Evolutionary conservation across 1,139 yeast genomes (phyloP).

Genomic region (Kazachstania sp.): DNA sequence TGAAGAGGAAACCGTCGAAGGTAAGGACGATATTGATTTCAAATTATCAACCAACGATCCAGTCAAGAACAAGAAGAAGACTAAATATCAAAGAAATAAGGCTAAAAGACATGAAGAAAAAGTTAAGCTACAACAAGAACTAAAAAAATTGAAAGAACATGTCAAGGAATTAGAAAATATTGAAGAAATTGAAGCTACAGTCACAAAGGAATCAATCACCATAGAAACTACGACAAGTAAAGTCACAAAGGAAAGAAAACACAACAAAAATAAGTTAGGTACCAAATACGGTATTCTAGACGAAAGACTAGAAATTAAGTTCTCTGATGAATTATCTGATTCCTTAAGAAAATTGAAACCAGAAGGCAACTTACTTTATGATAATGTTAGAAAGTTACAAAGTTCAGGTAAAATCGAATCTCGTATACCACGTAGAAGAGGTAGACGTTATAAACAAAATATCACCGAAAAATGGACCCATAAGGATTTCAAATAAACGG

Average conservation of each 20-base stretch:
- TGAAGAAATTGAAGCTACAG: conserved; percentile 38
- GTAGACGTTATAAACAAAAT: conserved; percentile 59
- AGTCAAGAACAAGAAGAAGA: conserved; percentile 61
- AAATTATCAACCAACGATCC: conserved; percentile 66
- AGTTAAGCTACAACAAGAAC: conserved; percentile 45
- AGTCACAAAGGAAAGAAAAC: conserved; percentile 25
- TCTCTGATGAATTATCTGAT: conserved; percentile 81
- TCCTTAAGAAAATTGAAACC: conserved; percentile 79
- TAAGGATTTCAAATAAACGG: conserved; percentile 64
- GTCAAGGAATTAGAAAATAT: conserved; percentile 52
- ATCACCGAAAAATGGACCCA: conserved; percentile 87
- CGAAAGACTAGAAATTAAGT: conserved; percentile 71
- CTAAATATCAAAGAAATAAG: conserved; percentile 67
- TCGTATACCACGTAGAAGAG: conserved; percentile 61
- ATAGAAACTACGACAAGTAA: neutral
- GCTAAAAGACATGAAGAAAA: conserved; percentile 59
- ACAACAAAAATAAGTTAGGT: conserved; percentile 36
- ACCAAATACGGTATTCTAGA: conserved; percentile 52
- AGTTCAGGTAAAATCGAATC: conserved; percentile 81
- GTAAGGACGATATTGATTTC: conserved; percentile 31
- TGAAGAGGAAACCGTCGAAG: conserved; percentile 33
- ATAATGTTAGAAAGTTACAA: conserved; percentile 74
- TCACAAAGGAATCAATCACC: neutral
- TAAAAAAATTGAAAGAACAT: conserved; percentile 49
- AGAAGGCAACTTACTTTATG: conserved; percentile 81